These are phyloP conservation scores for Sideroxylon spinosum DNA, from an alignment of 179 eudicot genomes.

Conservation along the genomic window DNA sequence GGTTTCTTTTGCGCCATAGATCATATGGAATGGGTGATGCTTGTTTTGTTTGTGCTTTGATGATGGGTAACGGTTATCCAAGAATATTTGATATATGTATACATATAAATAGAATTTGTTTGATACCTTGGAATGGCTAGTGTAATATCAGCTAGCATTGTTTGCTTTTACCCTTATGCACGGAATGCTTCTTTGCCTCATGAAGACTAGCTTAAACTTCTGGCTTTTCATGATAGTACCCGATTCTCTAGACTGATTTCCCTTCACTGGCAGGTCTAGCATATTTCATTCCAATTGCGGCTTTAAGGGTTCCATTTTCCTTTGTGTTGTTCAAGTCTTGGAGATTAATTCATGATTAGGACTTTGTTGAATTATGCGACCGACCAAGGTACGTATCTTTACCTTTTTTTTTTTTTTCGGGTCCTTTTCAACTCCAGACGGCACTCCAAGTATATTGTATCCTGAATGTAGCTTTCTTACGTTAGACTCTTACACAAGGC, in stretches of 20 bases:
- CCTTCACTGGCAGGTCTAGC: conserved; percentile 6
- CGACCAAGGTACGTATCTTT: too few relatives aligned
- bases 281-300: not conserved
- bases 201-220: too few relatives aligned
- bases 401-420: not conserved
- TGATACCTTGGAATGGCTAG: conserved; percentile 21
- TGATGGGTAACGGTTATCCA: not conserved
- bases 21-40: not conserved
- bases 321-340: too few relatives aligned
- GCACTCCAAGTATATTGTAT: not conserved
- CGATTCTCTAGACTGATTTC: conserved; percentile 13
- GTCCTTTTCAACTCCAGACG: not conserved
- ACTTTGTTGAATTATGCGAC: too few relatives aligned
- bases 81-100: not conserved
- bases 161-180: too few relatives aligned
- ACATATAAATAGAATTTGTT: conserved; percentile 7
- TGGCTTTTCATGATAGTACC: not conserved
- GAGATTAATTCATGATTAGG: too few relatives aligned
- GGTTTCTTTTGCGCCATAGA: conserved; percentile 43
- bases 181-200: too few relatives aligned
- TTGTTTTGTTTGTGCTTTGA: not conserved
- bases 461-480: not conserved
- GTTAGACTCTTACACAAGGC: not conserved
- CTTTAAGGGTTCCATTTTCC: not conserved
- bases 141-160: too few relatives aligned